Evolutionary conservation across 192 early-diverging fungal species (phyloP).

Genomic region (Diversispora epigaea): DNA sequence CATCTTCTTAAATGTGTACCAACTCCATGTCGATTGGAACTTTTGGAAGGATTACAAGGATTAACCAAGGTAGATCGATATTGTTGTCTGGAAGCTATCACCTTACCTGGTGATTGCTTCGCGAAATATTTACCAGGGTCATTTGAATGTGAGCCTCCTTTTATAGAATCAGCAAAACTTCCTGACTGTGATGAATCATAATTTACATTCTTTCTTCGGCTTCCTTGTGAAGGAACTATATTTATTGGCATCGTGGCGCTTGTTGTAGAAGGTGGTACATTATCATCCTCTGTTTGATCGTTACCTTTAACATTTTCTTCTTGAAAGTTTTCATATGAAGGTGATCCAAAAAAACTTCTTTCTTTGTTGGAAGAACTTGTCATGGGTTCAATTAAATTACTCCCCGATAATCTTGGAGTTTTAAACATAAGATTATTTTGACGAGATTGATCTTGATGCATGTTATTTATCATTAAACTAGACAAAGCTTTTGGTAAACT

Average conservation of each 20-base stretch:
- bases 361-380: not conserved
- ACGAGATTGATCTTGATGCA: not conserved
- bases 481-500: constrained; percentile 39
- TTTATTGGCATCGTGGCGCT: constrained; percentile 37
- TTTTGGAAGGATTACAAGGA: constrained; percentile 70
- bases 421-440: not conserved
- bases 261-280: not conserved
- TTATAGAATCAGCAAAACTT: constrained; percentile 5
- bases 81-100: constrained; percentile 23
- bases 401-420: not conserved
- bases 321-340: not conserved
- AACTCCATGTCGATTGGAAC: constrained; percentile 49
- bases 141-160: constrained; percentile 36
- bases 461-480: not conserved
- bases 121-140: constrained; percentile 29
- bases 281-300: constrained; percentile 25
- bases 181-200: constrained; percentile 35
- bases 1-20: constrained; percentile 73
- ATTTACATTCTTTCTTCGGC: constrained; percentile 26
- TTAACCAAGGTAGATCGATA: constrained; percentile 50
- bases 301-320: not conserved
- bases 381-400: not conserved
- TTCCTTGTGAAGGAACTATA: constrained; percentile 38
- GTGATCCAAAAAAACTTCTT: not conserved
- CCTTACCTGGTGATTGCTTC: constrained; percentile 25